Base-by-base conservation (phyloP, 768 basidiomycete species). In the Dioszegia hungarica region DNA sequence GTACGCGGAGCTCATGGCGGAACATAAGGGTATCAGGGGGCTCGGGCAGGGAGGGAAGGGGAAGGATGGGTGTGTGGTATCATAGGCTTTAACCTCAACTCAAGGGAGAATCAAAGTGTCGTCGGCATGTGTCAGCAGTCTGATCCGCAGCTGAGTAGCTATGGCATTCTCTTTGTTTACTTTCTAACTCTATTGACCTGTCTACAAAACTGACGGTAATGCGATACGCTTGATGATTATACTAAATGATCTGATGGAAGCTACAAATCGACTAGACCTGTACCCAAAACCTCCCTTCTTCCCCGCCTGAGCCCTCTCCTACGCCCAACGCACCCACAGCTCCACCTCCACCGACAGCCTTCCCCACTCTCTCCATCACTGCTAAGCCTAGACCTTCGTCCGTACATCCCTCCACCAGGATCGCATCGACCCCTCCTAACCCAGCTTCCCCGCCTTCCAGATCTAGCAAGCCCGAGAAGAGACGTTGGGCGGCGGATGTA, bases 361-460 rank as follows among this genome's bases (percentile, higher is more conserved):
- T 97, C 60, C 82, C 82, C 24, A 92, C 84, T 17, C 94, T 82
- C 74, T 98, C 95, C 90, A 95, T 97, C 27, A 97, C 83, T 5
- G 94, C 94, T 27, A 95, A 77, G 0, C 94, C 94, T 67, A 95
- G 86, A 33, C 84, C 81, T 27, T 82, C 82, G 75, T 95, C 90
- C 36, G 80, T 77, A 9, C 93, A 81, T 59, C 87, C 90, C 75
- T 97, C 92, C 54, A 94, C 82, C 12, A 94, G 73, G 62, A 98
- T 94, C 49, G 85, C 67, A 67, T 90, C 85, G 2, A 90, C 90
- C 3, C 86, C 86, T 14, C 27, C 37, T 47, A 25, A 17, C 39
- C 40, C 38, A 15, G 54, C 57, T 58, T 97, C 94, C 29, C 40
- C 40, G 4, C 59, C 58, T 57, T 98, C 94, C 33, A 97, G 78